Percentiles rank a stretch among this genome's conserved stretches.
phyloP scores from a whole-genome alignment of 768 basidiomycete species.

The Boletus huronensis region DNA sequence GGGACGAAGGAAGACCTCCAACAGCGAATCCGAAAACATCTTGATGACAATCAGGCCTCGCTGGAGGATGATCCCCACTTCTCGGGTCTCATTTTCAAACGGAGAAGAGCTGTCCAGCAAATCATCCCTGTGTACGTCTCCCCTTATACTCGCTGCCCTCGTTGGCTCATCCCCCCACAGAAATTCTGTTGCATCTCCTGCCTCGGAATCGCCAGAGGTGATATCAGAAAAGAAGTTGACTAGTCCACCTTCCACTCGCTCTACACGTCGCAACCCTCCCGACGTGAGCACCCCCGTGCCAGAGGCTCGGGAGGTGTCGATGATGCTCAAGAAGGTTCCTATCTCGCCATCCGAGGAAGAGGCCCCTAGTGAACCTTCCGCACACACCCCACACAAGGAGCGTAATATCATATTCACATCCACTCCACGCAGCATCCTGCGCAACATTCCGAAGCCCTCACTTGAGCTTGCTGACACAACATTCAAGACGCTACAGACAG shows the following conservation, averaged over 20 bases:
- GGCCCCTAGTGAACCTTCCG: not conserved
- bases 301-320: constrained; percentile 50
- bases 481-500: constrained; percentile 18
- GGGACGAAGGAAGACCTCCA: constrained; percentile 66
- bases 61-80: constrained; percentile 59
- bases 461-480: constrained; percentile 21
- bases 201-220: constrained; percentile 11
- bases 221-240: constrained; percentile 12
- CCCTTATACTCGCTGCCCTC: not conserved
- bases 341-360: constrained; percentile 36
- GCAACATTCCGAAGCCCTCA: constrained; percentile 19
- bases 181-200: constrained; percentile 19
- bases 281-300: constrained; percentile 47
- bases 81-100: constrained; percentile 47
- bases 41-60: constrained; percentile 50
- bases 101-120: constrained; percentile 34
- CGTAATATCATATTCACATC: constrained; percentile 16
- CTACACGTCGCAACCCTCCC: constrained; percentile 19
- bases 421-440: constrained; percentile 28
- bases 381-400: constrained; percentile 19
- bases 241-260: constrained; percentile 20
- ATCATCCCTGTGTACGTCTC: constrained; percentile 11
- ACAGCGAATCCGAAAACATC: constrained; percentile 57
- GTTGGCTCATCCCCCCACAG: constrained; percentile 1
- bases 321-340: constrained; percentile 45